phyloP scores from a whole-genome alignment of 208 protist species.

The Crithidia expoeki region DNA sequence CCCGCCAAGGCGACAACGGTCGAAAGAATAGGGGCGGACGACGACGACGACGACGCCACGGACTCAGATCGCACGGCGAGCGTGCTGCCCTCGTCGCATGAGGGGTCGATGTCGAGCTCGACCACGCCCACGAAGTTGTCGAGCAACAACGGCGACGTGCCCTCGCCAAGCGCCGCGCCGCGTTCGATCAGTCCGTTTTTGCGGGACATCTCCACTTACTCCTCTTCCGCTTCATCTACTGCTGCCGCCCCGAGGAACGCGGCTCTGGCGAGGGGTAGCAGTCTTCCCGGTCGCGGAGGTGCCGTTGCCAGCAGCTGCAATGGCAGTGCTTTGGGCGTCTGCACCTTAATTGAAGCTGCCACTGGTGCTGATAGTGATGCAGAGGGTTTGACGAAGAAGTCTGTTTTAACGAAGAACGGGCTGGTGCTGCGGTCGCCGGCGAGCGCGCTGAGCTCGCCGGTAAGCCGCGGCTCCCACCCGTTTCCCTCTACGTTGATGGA shows the following conservation, averaged over 20 bases:
- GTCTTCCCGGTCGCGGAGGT: not conserved
- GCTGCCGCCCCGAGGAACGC: no score
- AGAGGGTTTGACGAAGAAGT: conserved; percentile 5
- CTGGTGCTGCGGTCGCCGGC: conserved; percentile 6
- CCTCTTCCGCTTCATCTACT: no score
- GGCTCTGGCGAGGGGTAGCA: not conserved
- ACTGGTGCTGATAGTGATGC: not conserved
- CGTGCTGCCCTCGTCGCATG: conserved; percentile 33
- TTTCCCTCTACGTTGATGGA: conserved; percentile 16
- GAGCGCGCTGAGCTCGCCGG: not conserved
- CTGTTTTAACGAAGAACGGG: not conserved
- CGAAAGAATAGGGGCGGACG: not conserved
- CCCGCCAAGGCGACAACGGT: not conserved
- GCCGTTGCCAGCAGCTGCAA: conserved; percentile 9
- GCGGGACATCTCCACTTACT: not conserved
- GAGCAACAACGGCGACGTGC: conserved; percentile 4
- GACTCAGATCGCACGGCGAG: conserved; percentile 59
- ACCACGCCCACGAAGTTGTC: conserved; percentile 28
- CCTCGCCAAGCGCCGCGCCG: not conserved
- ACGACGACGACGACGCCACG: conserved; percentile 10
- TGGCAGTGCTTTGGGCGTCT: not conserved
- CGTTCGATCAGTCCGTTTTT: conserved; percentile 9
- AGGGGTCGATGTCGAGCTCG: conserved; percentile 32
- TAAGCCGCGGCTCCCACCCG: conserved; percentile 3
- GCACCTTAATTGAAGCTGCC: no score